Base-by-base conservation (phyloP, 2,329 filamentous ascomycete species). In the Zymoseptoria brevis region DNA sequence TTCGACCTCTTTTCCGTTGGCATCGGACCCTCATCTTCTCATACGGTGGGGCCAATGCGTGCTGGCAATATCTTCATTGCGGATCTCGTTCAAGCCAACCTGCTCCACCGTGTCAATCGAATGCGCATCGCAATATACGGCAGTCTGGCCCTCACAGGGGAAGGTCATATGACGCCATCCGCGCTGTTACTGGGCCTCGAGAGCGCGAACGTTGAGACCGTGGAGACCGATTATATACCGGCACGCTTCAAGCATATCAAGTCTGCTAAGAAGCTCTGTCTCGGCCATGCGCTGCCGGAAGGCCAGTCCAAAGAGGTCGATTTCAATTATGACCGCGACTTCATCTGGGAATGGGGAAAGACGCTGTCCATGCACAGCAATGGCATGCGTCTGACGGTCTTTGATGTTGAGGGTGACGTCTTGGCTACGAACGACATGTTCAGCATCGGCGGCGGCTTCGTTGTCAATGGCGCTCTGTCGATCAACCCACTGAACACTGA, bases 1-100 rank as follows among this genome's bases (percentile, higher is more conserved):
- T 80, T 80, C 62, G 79, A 80, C 65, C 72, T 80, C 35, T 80
- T 80, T 68, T 80, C 78, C 30, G 79, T 80, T 56, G 79, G 79
- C 63, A 80, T 80, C 63, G 79, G 79, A 0, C 79, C 79, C 9
- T 80, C 78, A 0, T 80, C 79, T 1, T 80, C 78, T 9, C 79
- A 80, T 67, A 80, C 79, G 0, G 79, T 80, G 22, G 79, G 79
- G 0, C 79, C 79, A 19, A 80, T 80, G 79, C 76, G 79, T 19
- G 79, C 79, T 6, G 78, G 79, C 35, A 79, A 79, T 64, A 81
- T 81, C 63, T 81, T 80, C 61, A 74, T 81, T 21, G 71, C 76
- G 16, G 79, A 81, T 58, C 68, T 81, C 8, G 71, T 73, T 51
- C 77, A 80, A 57, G 77, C 78, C 19, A 73, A 73, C 19, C 67